phyloP scores from a whole-genome alignment of 768 basidiomycete species.

The Pleurotus pulmonarius region DNA sequence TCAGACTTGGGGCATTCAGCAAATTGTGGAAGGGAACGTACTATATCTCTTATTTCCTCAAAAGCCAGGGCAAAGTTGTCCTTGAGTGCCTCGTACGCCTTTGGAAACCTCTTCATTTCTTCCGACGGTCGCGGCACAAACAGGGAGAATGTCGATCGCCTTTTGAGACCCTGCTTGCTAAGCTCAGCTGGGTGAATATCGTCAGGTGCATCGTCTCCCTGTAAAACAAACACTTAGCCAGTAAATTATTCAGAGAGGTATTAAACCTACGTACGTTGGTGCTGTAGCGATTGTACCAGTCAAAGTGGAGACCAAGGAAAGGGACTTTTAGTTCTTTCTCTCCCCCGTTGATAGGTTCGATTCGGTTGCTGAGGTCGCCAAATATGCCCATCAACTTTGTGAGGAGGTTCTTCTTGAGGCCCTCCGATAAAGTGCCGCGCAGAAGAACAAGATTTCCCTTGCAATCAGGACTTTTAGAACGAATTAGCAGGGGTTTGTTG shows the following conservation, averaged over 20 bases:
- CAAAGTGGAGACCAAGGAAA: constrained; percentile 6
- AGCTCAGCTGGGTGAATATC: background rate
- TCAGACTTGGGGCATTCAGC: too few relatives aligned
- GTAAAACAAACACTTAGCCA: background rate
- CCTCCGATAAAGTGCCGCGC: too few relatives aligned
- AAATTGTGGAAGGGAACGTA: background rate
- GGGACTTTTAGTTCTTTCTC: too few relatives aligned
- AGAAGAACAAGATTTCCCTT: too few relatives aligned
- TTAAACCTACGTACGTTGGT: background rate
- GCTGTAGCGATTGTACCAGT: background rate
- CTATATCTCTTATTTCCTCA: background rate
- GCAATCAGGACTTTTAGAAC: too few relatives aligned
- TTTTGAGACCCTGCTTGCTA: background rate
- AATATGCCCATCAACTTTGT: too few relatives aligned
- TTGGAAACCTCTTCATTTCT: background rate
- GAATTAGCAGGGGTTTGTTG: too few relatives aligned
- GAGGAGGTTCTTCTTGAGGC: too few relatives aligned
- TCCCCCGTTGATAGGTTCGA: too few relatives aligned
- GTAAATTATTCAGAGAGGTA: background rate
- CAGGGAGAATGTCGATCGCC: too few relatives aligned
- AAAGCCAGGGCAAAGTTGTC: constrained; percentile 37
- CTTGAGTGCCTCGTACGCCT: background rate
- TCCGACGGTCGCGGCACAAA: background rate
- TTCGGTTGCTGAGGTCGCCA: too few relatives aligned
- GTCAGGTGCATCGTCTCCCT: constrained; percentile 4